These are phyloP conservation scores for Collybia mongolica DNA, from an alignment of 768 basidiomycete species.

Conservation along the genomic window DNA sequence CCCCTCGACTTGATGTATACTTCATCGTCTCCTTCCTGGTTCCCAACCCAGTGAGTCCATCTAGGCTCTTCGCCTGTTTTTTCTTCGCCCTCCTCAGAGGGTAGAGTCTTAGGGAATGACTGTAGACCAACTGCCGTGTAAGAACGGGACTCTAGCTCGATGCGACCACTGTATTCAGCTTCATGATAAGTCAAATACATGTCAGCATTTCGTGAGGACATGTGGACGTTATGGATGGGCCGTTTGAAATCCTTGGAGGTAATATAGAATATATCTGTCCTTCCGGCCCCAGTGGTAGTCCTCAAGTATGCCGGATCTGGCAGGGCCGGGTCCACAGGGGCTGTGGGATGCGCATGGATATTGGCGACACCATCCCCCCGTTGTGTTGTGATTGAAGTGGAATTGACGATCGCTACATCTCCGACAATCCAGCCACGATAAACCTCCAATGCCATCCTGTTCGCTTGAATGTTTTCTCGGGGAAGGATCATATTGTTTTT, in stretches of 20 bases:
- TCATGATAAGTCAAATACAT: slow-evolving; percentile 56
- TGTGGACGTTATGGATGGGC: slow-evolving; percentile 46
- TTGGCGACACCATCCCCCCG: slow-evolving; percentile 49
- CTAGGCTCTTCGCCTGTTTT: slow-evolving; percentile 10
- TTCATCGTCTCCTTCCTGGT: slow-evolving; percentile 36
- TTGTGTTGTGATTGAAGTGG: slow-evolving; percentile 44
- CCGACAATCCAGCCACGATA: slow-evolving; percentile 62
- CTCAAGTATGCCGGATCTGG: slow-evolving; percentile 35
- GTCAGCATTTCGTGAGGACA: slow-evolving; percentile 49
- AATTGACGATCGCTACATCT: slow-evolving; percentile 43
- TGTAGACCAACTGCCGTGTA: slow-evolving; percentile 30
- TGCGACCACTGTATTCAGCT: slow-evolving; percentile 47
- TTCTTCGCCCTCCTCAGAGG: slow-evolving; percentile 9
- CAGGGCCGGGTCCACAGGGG: slow-evolving; percentile 26
- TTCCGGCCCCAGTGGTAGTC: slow-evolving; percentile 54
- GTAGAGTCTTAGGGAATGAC: slow-evolving; percentile 5
- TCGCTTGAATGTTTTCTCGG: slow-evolving; percentile 36
- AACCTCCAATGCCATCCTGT: slow-evolving; percentile 41
- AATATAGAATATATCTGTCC: slow-evolving; percentile 49
- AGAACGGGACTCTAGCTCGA: slow-evolving; percentile 43
- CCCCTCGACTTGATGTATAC: slow-evolving; percentile 40
- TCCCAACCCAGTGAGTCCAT: slow-evolving; percentile 44
- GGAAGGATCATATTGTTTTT: slow-evolving; percentile 47
- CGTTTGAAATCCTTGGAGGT: slow-evolving; percentile 38
- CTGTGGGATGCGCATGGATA: slow-evolving; percentile 43